A percentile compares a stretch with the other conserved stretches of the same genome.
These are phyloP conservation scores for Prunus mira DNA, from an alignment of 306 rosid genomes.

Conservation along the genomic window DNA sequence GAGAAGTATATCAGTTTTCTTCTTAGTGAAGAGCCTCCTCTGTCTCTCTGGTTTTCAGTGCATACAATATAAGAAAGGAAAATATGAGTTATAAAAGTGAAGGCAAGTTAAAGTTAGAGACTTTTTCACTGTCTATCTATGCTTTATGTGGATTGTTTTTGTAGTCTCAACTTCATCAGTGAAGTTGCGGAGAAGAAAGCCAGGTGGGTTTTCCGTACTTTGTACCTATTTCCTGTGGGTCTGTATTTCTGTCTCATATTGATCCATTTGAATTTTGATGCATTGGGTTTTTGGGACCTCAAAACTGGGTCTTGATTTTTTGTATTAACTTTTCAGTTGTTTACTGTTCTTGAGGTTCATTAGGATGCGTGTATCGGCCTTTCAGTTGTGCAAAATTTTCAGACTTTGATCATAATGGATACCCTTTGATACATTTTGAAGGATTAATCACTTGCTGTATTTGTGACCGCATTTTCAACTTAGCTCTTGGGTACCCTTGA, in stretches of 20 bases:
- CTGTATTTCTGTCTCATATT: conserved; percentile 1
- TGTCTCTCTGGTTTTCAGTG: conserved; percentile 50
- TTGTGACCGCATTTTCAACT: conserved; percentile 5
- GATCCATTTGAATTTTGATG: conserved; percentile 20
- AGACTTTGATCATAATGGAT: conserved; percentile 1
- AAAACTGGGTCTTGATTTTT: conserved; percentile 7
- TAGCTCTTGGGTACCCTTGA: conserved; percentile 9
- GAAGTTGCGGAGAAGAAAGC: conserved; percentile 27
- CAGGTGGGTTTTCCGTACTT: conserved; percentile 31
- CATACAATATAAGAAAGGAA: conserved; percentile 21
- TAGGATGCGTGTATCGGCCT: not conserved
- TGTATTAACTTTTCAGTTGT: not conserved
- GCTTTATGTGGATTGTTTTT: conserved; percentile 2
- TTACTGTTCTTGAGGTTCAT: conserved; percentile 20
- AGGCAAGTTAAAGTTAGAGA: conserved; percentile 13
- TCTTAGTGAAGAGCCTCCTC: conserved; percentile 11
- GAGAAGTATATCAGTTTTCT: conserved; percentile 37
- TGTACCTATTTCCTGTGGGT: not conserved
- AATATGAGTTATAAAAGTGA: not conserved
- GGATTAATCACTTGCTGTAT: conserved; percentile 14
- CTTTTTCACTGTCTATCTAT: conserved; percentile 22
- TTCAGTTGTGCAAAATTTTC: not conserved
- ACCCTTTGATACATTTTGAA: conserved; percentile 32
- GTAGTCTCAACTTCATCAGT: conserved; percentile 10
- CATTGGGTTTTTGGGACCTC: conserved; percentile 12